Evolutionary conservation across 371 early-diverging fungal genomes (phyloP).

Genomic region (Neoconidiobolus thromboides): DNA sequence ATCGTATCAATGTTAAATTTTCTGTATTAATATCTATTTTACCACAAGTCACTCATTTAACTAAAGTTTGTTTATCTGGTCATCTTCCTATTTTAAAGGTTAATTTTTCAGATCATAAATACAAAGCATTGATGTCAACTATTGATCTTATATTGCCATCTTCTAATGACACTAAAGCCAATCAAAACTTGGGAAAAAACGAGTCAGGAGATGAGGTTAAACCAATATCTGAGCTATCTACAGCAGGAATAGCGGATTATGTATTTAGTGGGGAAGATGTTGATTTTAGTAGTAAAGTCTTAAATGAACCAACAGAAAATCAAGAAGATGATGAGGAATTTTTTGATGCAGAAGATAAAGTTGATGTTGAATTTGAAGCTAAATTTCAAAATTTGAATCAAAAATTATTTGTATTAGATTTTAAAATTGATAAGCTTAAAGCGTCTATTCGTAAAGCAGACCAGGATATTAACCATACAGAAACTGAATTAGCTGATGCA

Average conservation of each 20-base stretch:
- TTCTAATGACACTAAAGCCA: conserved; percentile 13
- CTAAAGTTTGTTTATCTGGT: conserved; percentile 61
- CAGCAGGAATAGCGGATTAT: not conserved
- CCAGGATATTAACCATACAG: conserved; percentile 16
- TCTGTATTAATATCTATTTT: conserved; percentile 69
- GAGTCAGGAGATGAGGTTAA: not conserved
- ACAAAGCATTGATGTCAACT: conserved; percentile 73
- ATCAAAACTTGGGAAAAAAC: not conserved
- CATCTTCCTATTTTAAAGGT: conserved; percentile 69
- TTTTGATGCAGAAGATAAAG: conserved; percentile 13
- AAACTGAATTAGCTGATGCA: conserved; percentile 41
- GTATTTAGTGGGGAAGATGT: conserved; percentile 1
- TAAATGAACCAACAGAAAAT: conserved; percentile 4
- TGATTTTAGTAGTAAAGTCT: conserved; percentile 9
- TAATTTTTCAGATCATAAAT: conserved; percentile 86
- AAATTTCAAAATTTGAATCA: conserved; percentile 15
- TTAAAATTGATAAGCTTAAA: conserved; percentile 49
- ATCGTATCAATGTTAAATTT: conserved; percentile 70
- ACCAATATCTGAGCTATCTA: not conserved
- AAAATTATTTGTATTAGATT: conserved; percentile 39
- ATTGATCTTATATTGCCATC: conserved; percentile 33
- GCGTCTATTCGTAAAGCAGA: conserved; percentile 35
- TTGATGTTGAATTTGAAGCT: conserved; percentile 5
- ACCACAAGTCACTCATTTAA: conserved; percentile 48
- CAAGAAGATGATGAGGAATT: conserved; percentile 12